Base-by-base conservation (phyloP, 192 early-diverging fungal genomes). In the Umbelopsis vinacea region DNA sequence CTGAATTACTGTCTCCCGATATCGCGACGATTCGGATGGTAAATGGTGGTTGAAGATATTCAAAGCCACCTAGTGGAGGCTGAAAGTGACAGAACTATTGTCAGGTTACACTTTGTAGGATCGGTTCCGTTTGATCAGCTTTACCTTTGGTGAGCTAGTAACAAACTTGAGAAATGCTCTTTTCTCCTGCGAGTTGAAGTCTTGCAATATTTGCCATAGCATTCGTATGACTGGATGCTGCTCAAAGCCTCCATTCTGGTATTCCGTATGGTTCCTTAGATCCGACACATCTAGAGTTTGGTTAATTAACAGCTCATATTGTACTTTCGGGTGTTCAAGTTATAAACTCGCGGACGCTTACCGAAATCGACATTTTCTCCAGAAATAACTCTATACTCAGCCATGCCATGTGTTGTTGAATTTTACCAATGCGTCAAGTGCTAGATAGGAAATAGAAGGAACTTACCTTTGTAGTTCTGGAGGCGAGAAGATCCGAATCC, bases 401-500 rank as follows among this genome's bases (percentile, higher is more conserved):
- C 23, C 37, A 45, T 47, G 17, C 40, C 40, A 43, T 43, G 40
- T 43, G 40, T 43, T 12, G 40, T 43, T 12, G 6, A 43, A 11
- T 43, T 11, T 43, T 43, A 43, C 40, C 40, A 43, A 12, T 43
- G 40, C 40, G 40, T 50, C 29, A 10, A 15, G 45, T 52, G 17
- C 46, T 2, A 69, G 74, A 15, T 2, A 24, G 3, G 35, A 8
- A 33, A 22, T 15, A 19, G 14, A 33, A 22, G 45, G 23, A 22
- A 46, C 46, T 9, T 67, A 79, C 80, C 76, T 78, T 67, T 94
- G 95, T 26, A 98, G 75, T 81, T 98, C 97, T 37, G 89, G 84
- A 45, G 90, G 89, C 26, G 93, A 94, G 82, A 98, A 98, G 55
- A 98, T 87, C 7, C 85, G 82, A 24, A 98, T 80, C 95, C 95